phyloP scores from a whole-genome alignment of 768 basidiomycete species.

The Leccinum boreale region DNA sequence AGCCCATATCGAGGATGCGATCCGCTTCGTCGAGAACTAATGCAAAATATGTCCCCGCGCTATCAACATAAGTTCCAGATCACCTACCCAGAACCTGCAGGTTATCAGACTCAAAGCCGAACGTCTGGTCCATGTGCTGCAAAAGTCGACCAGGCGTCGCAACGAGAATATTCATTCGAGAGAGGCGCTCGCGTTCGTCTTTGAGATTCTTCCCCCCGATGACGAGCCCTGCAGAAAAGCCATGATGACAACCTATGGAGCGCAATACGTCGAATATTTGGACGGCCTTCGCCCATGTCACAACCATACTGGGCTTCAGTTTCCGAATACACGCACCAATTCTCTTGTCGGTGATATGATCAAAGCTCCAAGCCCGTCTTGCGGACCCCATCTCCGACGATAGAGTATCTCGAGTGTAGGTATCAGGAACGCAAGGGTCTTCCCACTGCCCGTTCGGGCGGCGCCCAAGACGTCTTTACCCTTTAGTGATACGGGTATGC shows the following conservation, averaged over 20 bases:
- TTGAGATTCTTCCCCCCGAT: slow-evolving; percentile 96
- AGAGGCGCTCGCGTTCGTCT: slow-evolving; percentile 84
- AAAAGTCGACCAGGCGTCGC: slow-evolving; percentile 93
- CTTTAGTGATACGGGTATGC: slow-evolving; percentile 58
- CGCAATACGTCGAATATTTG: slow-evolving; percentile 97
- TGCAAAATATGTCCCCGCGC: not conserved
- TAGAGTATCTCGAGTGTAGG: slow-evolving; percentile 65
- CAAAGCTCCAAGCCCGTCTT: slow-evolving; percentile 79
- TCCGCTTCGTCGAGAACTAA: slow-evolving; percentile 96
- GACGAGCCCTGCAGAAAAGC: slow-evolving; percentile 90
- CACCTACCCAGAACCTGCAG: slow-evolving; percentile 84
- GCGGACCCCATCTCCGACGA: slow-evolving; percentile 65
- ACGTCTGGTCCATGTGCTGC: slow-evolving; percentile 98
- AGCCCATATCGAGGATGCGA: slow-evolving; percentile 95
- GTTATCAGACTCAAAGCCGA: slow-evolving; percentile 89
- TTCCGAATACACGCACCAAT: slow-evolving; percentile 50
- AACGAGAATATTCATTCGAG: slow-evolving; percentile 97
- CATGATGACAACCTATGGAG: slow-evolving; percentile 88
- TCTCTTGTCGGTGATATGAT: slow-evolving; percentile 95
- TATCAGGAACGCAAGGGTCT: slow-evolving; percentile 70
- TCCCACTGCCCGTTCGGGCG: slow-evolving; percentile 69
- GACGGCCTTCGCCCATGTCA: slow-evolving; percentile 60
- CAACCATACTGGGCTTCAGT: not conserved
- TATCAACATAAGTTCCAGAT: not conserved
- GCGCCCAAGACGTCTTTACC: slow-evolving; percentile 67